Conservation (phyloP, 2,329 filamentous ascomycete genomes). For the Apiospora kogelbergensis region DNA sequence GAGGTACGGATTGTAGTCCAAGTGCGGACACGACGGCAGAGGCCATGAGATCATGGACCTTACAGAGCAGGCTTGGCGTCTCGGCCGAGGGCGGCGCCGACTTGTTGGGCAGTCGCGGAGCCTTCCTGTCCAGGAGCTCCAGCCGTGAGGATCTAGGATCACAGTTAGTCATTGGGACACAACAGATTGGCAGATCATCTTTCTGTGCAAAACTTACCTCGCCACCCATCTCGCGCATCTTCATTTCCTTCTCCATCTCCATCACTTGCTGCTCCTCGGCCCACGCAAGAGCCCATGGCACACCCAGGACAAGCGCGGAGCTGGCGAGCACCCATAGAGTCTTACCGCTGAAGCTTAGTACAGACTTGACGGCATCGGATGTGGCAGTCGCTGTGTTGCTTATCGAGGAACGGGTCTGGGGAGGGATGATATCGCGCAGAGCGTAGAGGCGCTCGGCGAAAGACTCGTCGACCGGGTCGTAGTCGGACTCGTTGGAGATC, state of each 20-base stretch:
- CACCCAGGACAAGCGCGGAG: constrained; percentile 82
- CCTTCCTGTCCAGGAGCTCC: constrained; percentile 34
- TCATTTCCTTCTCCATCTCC: constrained; percentile 97
- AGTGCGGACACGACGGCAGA: background rate
- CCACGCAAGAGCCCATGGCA: constrained; percentile 90
- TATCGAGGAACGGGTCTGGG: constrained; percentile 68
- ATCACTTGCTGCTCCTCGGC: constrained; percentile 95
- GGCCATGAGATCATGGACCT: background rate
- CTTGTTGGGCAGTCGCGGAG: constrained; percentile 46
- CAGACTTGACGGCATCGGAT: constrained; percentile 57
- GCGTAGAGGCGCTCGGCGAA: constrained; percentile 70
- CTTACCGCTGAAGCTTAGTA: constrained; percentile 75
- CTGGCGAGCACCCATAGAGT: constrained; percentile 89
- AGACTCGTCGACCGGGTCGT: constrained; percentile 57
- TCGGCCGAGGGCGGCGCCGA: constrained; percentile 50
- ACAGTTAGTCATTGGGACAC: constrained; percentile 14
- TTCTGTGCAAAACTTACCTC: constrained; percentile 46
- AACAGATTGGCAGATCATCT: background rate
- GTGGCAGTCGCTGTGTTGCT: constrained; percentile 58
- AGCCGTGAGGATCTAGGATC: constrained; percentile 46
- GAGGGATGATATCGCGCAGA: constrained; percentile 74
- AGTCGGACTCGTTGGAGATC: constrained; percentile 78
- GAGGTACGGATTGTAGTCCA: background rate
- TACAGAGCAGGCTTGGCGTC: constrained; percentile 42
- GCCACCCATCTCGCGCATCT: constrained; percentile 88